A percentile compares a stretch with the other conserved stretches of the same genome.
These are phyloP conservation scores for Fusarium austroafricanum DNA, from an alignment of 2,329 filamentous ascomycete species.

Conservation along the genomic window DNA sequence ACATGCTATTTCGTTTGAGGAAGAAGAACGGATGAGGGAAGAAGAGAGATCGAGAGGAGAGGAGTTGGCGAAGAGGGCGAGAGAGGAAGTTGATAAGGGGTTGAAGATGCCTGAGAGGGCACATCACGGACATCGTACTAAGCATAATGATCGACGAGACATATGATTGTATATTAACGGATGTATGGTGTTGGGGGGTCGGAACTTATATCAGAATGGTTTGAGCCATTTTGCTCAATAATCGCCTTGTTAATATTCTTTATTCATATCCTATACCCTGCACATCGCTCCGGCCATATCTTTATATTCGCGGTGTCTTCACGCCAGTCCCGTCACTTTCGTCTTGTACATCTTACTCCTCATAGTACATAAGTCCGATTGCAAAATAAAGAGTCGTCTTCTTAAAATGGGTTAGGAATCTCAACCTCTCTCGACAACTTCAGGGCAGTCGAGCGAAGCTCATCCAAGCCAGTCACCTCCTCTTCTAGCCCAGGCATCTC, in stretches of 20 bases:
- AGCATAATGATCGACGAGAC: conserved; percentile 8
- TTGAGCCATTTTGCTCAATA: not conserved
- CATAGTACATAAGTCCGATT: not conserved
- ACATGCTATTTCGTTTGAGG: conserved; percentile 41
- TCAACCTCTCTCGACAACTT: conserved; percentile 33
- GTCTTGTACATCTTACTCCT: not conserved
- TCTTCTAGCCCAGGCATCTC: conserved; percentile 41
- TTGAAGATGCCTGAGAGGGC: conserved; percentile 60
- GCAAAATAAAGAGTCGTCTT: not conserved
- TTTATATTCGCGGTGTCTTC: not conserved
- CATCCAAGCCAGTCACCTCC: conserved; percentile 22
- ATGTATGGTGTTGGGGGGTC: not conserved
- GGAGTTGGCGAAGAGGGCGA: conserved; percentile 57
- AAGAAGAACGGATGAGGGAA: conserved; percentile 42
- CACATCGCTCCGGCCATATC: not conserved
- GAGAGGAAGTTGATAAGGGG: conserved; percentile 60
- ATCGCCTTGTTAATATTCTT: not conserved
- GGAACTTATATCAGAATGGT: not conserved
- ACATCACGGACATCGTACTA: conserved; percentile 49
- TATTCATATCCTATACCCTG: not conserved
- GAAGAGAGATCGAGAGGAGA: conserved; percentile 47
- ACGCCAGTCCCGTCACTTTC: not conserved
- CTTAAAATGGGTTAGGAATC: conserved; percentile 30
- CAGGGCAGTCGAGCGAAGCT: conserved; percentile 33
- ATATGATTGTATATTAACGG: not conserved